Evolutionary conservation across 202 grass and related monocot genomes (phyloP).

Genomic region (Tripidium arundinaceum): DNA sequence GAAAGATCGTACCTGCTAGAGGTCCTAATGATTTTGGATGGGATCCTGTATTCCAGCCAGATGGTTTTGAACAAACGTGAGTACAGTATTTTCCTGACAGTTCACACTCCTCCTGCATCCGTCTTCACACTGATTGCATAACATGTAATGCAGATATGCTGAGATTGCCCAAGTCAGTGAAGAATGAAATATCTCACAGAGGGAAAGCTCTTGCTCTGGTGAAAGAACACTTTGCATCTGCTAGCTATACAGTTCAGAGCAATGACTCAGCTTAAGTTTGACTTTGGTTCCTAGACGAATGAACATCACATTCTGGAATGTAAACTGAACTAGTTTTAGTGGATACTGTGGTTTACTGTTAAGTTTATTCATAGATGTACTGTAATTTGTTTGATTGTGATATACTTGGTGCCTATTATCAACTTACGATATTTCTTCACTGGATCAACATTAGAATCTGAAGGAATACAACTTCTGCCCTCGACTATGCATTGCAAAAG

Average conservation of each 20-base stretch:
- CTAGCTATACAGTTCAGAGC: constrained; percentile 48
- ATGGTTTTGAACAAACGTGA: constrained; percentile 90
- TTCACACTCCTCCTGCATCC: neutral
- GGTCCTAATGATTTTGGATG: constrained; percentile 94
- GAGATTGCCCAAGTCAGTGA: constrained; percentile 91
- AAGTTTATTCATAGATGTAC: neutral
- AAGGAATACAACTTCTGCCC: neutral
- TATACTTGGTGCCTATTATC: neutral
- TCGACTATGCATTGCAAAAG: neutral
- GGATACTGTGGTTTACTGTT: neutral
- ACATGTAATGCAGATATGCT: constrained; percentile 60
- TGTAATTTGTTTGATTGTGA: neutral
- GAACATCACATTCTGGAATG: constrained; percentile 10
- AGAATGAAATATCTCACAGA: constrained; percentile 95
- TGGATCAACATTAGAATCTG: neutral
- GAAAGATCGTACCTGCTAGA: constrained; percentile 73
- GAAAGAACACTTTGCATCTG: constrained; percentile 76
- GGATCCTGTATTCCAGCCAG: constrained; percentile 92
- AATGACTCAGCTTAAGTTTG: constrained; percentile 35
- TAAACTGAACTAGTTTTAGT: neutral
- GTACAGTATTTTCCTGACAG: constrained; percentile 1
- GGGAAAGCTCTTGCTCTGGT: constrained; percentile 74
- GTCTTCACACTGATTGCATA: neutral
- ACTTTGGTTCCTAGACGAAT: neutral
- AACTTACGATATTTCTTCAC: neutral